These are phyloP conservation scores for Macrophomina pseudophaseolina DNA, from an alignment of 2,329 filamentous ascomycete genomes.

Conservation along the genomic window DNA sequence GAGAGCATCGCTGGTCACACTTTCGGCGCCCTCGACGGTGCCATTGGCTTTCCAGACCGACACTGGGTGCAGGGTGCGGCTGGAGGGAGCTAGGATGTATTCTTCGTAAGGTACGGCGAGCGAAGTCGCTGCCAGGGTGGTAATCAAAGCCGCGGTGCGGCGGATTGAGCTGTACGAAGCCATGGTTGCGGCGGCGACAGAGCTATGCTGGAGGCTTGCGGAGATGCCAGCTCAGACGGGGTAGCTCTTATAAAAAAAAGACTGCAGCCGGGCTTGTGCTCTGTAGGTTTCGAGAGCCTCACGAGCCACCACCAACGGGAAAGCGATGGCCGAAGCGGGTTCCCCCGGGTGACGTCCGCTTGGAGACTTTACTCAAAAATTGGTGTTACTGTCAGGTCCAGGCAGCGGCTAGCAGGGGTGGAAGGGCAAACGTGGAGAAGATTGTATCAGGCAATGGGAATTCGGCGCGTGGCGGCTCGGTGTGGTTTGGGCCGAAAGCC, in stretches of 20 bases:
- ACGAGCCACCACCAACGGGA: constrained; percentile 15
- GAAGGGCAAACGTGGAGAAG: constrained; percentile 7
- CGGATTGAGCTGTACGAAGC: background rate
- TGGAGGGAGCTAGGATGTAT: constrained; percentile 50
- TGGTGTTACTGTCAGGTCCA: background rate
- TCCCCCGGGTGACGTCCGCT: background rate
- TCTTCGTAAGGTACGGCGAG: constrained; percentile 41
- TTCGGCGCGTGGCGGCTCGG: constrained; percentile 10
- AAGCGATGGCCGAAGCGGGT: constrained; percentile 16
- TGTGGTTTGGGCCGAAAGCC: constrained; percentile 10
- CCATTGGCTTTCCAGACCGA: constrained; percentile 49
- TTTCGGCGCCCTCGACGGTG: constrained; percentile 43
- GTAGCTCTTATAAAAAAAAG: background rate
- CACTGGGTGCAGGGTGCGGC: constrained; percentile 41
- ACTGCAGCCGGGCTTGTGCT: background rate
- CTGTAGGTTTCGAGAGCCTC: background rate
- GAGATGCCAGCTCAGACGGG: background rate
- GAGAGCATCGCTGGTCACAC: constrained; percentile 35
- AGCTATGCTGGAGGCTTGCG: background rate
- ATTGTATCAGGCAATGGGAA: background rate
- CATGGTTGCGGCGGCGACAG: background rate
- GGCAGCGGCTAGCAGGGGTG: background rate
- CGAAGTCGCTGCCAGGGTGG: background rate
- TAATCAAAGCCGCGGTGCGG: background rate
- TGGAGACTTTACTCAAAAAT: background rate